Conservation (phyloP, 2,329 filamentous ascomycete genomes). For the Curvularia hawaiiensis region DNA sequence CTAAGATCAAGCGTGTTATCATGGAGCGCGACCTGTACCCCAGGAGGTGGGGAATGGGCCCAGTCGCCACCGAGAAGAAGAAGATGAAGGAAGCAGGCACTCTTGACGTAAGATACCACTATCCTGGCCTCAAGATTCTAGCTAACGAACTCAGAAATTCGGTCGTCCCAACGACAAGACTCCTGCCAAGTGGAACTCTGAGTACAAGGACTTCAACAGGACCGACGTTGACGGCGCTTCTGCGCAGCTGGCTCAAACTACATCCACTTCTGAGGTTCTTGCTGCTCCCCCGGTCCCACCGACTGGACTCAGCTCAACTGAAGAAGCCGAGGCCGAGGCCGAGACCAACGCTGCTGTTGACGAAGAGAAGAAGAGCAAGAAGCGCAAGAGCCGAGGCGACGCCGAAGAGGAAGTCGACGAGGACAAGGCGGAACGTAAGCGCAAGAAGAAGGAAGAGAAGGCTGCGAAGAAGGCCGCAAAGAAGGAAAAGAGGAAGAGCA, state of each 20-base stretch:
- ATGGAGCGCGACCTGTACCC: slow-evolving; percentile 99
- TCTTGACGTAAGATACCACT: slow-evolving; percentile 70
- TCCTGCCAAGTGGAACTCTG: slow-evolving; percentile 87
- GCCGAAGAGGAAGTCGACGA: slow-evolving; percentile 53
- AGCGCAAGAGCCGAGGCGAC: slow-evolving; percentile 56
- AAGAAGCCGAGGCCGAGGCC: slow-evolving; percentile 48
- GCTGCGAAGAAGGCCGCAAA: slow-evolving; percentile 41
- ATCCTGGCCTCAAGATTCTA: background rate
- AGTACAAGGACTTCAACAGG: slow-evolving; percentile 80
- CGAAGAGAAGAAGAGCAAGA: slow-evolving; percentile 43
- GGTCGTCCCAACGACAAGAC: slow-evolving; percentile 91
- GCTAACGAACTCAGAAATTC: slow-evolving; percentile 70
- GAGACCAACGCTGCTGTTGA: slow-evolving; percentile 34
- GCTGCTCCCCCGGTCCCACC: slow-evolving; percentile 45
- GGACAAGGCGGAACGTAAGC: slow-evolving; percentile 55
- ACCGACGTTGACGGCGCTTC: slow-evolving; percentile 28
- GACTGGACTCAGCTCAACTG: slow-evolving; percentile 30
- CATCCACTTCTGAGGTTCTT: slow-evolving; percentile 43
- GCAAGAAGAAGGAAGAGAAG: slow-evolving; percentile 78
- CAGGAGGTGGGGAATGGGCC: slow-evolving; percentile 93
- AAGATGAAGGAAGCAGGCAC: slow-evolving; percentile 98
- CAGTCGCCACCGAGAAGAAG: slow-evolving; percentile 96
- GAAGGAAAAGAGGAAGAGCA: slow-evolving; percentile 43
- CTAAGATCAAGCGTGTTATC: slow-evolving; percentile 99
- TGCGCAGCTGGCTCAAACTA: slow-evolving; percentile 39